Evolutionary conservation across 129 eudicot species (phyloP).

Genomic region (Saposhnikovia divaricata): DNA sequence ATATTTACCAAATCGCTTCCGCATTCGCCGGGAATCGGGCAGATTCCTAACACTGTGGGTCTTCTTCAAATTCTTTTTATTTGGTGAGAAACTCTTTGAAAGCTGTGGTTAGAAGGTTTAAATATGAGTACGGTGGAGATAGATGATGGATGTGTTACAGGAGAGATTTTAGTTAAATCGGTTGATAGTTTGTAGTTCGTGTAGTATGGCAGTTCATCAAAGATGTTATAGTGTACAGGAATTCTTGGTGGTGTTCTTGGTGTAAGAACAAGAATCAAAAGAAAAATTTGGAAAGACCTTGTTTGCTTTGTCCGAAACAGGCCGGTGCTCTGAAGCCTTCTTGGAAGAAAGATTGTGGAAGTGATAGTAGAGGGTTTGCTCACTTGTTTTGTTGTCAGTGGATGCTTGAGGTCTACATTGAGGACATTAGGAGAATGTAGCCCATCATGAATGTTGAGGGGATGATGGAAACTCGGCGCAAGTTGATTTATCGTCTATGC

Average conservation of each 20-base stretch:
- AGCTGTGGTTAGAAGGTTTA: no score
- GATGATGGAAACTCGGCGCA: slow-evolving; percentile 60
- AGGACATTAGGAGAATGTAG: slow-evolving; percentile 79
- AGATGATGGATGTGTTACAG: no score
- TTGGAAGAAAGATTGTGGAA: slow-evolving; percentile 31
- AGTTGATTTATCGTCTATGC: slow-evolving; percentile 78
- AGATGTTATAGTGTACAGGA: slow-evolving; percentile 92
- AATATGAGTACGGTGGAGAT: no score
- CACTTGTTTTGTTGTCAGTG: slow-evolving; percentile 95
- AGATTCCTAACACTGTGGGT: no score
- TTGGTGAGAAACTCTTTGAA: no score
- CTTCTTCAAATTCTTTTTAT: no score
- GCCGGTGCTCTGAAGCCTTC: slow-evolving; percentile 70
- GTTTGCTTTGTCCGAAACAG: slow-evolving; percentile 67
- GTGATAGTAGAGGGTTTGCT: slow-evolving; percentile 45
- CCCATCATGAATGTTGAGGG: slow-evolving; percentile 73
- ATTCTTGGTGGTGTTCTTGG: slow-evolving; percentile 80
- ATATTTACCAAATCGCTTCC: no score
- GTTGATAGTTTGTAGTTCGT: slow-evolving; percentile 64
- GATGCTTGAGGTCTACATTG: slow-evolving; percentile 90
- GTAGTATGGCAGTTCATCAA: slow-evolving; percentile 80
- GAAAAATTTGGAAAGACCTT: slow-evolving; percentile 36
- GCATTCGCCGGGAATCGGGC: no score
- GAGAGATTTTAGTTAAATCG: slow-evolving; percentile 70
- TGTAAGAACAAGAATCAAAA: slow-evolving; percentile 51